Evolutionary conservation across 371 early-diverging fungal species (phyloP), one percentile per base, ranked within the genome.

Genomic region (Lichtheimia ramosa): DNA sequence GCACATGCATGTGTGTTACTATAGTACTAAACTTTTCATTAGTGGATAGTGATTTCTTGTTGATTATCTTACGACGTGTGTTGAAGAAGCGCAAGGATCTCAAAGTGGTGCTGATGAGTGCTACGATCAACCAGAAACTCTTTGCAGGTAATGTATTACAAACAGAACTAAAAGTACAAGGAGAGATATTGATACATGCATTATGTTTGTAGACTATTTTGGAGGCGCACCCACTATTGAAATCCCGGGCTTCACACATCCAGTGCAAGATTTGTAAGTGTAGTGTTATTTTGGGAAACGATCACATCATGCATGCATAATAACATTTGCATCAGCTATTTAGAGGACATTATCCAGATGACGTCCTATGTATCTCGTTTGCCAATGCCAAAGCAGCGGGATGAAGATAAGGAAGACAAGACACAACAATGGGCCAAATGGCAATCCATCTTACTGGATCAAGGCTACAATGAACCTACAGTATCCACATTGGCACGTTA

Each of bases 161-260:
- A 21, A 46, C 0, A n/a, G 21, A 46, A 21, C 18, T n/a, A 46
- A 21, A 12, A 14, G n/a, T n/a, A n/a, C n/a, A 16, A 46, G 5
- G 34, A 34, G 6, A 8, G 34, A 34, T 6, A 34, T 34, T 34
- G 34, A 34, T 23, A 16, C 18, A 16, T n/a, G 46, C 18, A 46
- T 18, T 7, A 46, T 24, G 18, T 23, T 51, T 48, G 13, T 48
- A 62, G 68, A 61, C 5, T 85, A 87, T 48, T 87, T 87, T 65
- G 70, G 73, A 21, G 75, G 77, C 39, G 84, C 89, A 13, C 89
- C 91, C 20, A 80, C 82, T 14, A 71, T 91, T 46, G 76, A 87
- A 43, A 89, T 93, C 59, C 90, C 92, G 49, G 91, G 92, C 7
- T 89, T 86, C 64, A 90, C 89, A 0, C 88, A 89, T 68, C 92